phyloP scores from a whole-genome alignment of 2,329 filamentous ascomycete genomes.

The Colletotrichum cuscutae region DNA sequence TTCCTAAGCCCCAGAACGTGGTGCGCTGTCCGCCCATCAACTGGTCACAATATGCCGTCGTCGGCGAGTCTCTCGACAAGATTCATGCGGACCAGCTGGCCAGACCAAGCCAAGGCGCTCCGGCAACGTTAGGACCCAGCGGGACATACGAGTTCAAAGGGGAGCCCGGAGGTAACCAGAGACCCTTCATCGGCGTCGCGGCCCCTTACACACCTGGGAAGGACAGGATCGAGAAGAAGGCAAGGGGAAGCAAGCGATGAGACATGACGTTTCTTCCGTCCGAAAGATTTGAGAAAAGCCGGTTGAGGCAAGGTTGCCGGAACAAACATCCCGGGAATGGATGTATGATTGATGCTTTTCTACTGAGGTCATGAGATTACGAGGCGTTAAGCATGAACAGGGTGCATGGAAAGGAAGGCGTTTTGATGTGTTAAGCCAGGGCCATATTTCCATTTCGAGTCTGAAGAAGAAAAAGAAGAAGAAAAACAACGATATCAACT shows the following conservation, averaged over 20 bases:
- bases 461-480: neutral
- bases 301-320: neutral
- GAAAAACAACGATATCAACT: neutral
- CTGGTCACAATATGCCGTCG: conserved; percentile 94
- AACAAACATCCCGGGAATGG: neutral
- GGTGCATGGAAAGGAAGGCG: conserved; percentile 8
- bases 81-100: conserved; percentile 83
- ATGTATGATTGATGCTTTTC: conserved; percentile 8
- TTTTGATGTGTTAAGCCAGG: neutral
- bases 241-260: conserved; percentile 45
- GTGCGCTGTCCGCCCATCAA: conserved; percentile 90
- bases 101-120: conserved; percentile 68
- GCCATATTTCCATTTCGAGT: neutral
- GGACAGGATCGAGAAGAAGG: conserved; percentile 57
- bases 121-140: conserved; percentile 53
- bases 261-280: neutral
- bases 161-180: conserved; percentile 50
- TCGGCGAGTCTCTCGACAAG: conserved; percentile 84
- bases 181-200: conserved; percentile 61
- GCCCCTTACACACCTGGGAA: conserved; percentile 65
- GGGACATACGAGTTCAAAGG: conserved; percentile 64
- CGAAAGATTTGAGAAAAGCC: neutral
- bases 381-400: conserved; percentile 5
- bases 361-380: conserved; percentile 21
- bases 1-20: conserved; percentile 84